Evolutionary conservation across 371 early-diverging fungal genomes (phyloP).

Genomic region (Saksenaea oblongispora): DNA sequence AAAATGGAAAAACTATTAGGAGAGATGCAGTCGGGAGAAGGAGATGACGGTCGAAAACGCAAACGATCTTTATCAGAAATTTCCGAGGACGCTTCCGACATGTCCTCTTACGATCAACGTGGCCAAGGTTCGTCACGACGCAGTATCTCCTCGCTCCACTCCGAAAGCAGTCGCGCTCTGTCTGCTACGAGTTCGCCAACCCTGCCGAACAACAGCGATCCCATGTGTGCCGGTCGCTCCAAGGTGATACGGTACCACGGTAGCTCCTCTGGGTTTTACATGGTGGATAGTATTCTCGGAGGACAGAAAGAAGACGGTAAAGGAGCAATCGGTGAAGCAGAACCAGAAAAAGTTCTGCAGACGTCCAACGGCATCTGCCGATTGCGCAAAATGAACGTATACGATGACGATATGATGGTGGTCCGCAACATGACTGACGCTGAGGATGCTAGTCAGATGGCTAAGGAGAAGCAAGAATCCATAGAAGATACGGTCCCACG

Average conservation of each 20-base stretch:
- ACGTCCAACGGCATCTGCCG: slow-evolving; percentile 10
- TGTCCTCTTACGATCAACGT: background rate
- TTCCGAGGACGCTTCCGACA: slow-evolving; percentile 9
- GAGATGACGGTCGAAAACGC: background rate
- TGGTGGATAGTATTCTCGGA: slow-evolving; percentile 19
- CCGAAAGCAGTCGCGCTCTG: background rate
- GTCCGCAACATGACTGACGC: slow-evolving; percentile 26
- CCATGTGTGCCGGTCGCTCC: background rate
- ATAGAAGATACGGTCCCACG: slow-evolving; percentile 21
- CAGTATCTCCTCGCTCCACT: background rate
- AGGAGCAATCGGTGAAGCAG: background rate
- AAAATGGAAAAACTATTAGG: slow-evolving; percentile 41
- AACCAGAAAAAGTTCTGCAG: slow-evolving; percentile 3
- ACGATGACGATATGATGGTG: slow-evolving; percentile 31
- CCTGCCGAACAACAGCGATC: background rate
- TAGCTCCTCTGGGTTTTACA: slow-evolving; percentile 36
- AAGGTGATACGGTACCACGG: slow-evolving; percentile 28
- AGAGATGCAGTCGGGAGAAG: slow-evolving; percentile 13
- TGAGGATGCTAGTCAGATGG: slow-evolving; percentile 23
- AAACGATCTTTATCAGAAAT: slow-evolving; percentile 9
- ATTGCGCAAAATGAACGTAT: slow-evolving; percentile 15
- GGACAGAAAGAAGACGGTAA: background rate
- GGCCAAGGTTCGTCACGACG: background rate
- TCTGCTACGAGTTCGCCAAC: background rate
- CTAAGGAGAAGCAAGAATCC: slow-evolving; percentile 17